Evolutionary conservation across 192 early-diverging fungal genomes (phyloP), one percentile per base, ranked within the genome.

Genomic region (Diversispora epigaea): DNA sequence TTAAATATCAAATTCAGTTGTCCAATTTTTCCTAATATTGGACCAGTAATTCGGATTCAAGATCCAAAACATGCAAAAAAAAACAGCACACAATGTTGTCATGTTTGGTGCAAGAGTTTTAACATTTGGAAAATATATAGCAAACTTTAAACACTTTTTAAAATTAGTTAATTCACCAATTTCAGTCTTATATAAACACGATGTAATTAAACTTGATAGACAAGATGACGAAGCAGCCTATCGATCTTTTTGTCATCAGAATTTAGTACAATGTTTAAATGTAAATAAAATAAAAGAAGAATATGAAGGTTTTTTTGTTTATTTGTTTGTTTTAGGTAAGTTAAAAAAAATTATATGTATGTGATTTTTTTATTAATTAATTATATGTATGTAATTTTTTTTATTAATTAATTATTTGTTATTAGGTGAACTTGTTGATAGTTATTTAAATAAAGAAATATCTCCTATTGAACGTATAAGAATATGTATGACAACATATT

Each of bases 401-500:
- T 12, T 61, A 12, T 0, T 32, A 61, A 61, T 61, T 61, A 41
- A 61, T 61, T 61, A 61, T 25, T 25, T 61, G 21, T 61, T 61
- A 61, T 61, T 61, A 61, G 39, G 25, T 2, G 39, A 62, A 62
- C 15, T 62, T 10, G 12, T 61, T 61, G 32, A 61, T 61, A 61
- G 58, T 61, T 61, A 61, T 61, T 61, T 61, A 12, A 61, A 61
- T 61, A 4, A 11, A 61, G 32, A 61, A 3, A 61, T 61, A 32
- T 32, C 58, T 41, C 32, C 39, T 61, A 61, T 61, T 39, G 25
- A 61, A 61, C 25, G 5, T 32, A 61, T n/a, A n/a, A n/a, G n/a
- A n/a, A n/a, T n/a, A n/a, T n/a, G n/a, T n/a, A n/a, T n/a, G n/a
- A n/a, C n/a, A 32, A 61, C 22, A 6, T 60, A 14, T 39, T 62